These are phyloP conservation scores for Penicillium desertorum DNA, from an alignment of 495 filamentous ascomycete species.

Conservation along the genomic window DNA sequence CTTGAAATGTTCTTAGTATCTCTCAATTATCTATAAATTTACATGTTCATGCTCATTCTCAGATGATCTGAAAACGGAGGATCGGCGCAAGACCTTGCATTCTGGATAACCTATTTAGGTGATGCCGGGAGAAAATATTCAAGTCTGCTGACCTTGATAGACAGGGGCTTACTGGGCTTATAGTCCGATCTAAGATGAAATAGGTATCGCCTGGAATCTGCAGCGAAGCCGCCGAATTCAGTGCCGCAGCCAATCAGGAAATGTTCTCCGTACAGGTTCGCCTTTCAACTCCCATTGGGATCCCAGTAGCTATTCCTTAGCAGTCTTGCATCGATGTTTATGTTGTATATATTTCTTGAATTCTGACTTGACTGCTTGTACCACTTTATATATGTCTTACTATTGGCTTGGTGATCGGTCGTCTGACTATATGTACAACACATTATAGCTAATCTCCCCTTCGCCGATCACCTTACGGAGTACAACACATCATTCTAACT, in stretches of 20 bases:
- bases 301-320: not conserved
- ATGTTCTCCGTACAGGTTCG: not conserved
- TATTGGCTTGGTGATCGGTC: not conserved
- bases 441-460: not conserved
- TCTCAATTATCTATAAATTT: too few species aligned
- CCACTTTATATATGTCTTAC: not conserved
- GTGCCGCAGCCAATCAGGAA: conserved; percentile 19
- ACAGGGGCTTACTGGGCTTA: conserved; percentile 12
- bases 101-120: conserved; percentile 23
- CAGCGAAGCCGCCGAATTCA: conserved; percentile 21
- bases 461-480: not conserved
- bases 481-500: not conserved
- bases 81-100: conserved; percentile 2
- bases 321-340: not conserved
- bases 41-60: conserved; percentile 13
- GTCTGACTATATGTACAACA: not conserved
- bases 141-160: conserved; percentile 26
- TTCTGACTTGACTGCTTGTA: not conserved
- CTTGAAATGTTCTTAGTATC: too few species aligned
- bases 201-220: conserved; percentile 20
- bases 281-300: not conserved
- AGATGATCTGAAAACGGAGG: conserved; percentile 12
- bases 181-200: conserved; percentile 21
- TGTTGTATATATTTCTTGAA: not conserved
- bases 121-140: conserved; percentile 25